phyloP scores from a whole-genome alignment of 352 stramenopile species.

The Phytophthora ohioensis region DNA sequence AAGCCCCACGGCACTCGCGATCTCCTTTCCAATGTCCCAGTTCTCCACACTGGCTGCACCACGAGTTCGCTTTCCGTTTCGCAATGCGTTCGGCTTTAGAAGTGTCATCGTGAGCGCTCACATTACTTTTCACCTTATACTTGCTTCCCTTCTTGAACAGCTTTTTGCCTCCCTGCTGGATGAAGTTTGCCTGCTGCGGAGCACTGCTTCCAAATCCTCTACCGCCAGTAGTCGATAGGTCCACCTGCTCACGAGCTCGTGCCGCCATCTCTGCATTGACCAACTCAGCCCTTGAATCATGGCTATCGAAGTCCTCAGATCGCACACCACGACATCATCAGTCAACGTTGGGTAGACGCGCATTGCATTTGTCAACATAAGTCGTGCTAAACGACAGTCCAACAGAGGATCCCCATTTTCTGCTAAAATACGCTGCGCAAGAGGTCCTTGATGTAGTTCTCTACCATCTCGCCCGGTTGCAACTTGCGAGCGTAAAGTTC shows the following conservation, averaged over 20 bases:
- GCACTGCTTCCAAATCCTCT: not conserved
- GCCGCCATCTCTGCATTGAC: not conserved
- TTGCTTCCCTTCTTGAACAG: too few species aligned
- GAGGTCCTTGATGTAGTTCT: constrained; percentile 1
- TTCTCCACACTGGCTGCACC: not conserved
- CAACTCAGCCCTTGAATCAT: not conserved
- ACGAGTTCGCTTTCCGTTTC: not conserved
- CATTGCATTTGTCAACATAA: constrained; percentile 10
- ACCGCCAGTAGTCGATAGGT: not conserved
- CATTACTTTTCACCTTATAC: too few species aligned
- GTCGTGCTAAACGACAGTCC: not conserved
- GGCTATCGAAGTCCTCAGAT: not conserved
- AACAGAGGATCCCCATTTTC: constrained; percentile 4
- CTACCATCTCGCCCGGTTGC: not conserved
- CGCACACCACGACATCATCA: not conserved
- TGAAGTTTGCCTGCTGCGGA: constrained; percentile 9
- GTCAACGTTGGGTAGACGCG: constrained; percentile 8
- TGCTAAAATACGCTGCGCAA: constrained; percentile 12
- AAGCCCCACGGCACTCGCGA: not conserved
- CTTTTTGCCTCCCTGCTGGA: not conserved
- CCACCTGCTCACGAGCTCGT: not conserved
- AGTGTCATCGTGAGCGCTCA: too few species aligned
- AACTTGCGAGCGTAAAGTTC: not conserved
- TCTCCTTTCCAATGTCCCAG: constrained; percentile 1
- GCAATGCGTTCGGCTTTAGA: too few species aligned